Base-by-base conservation (phyloP, 2,329 filamentous ascomycete species). In the Colletotrichum incanum region DNA sequence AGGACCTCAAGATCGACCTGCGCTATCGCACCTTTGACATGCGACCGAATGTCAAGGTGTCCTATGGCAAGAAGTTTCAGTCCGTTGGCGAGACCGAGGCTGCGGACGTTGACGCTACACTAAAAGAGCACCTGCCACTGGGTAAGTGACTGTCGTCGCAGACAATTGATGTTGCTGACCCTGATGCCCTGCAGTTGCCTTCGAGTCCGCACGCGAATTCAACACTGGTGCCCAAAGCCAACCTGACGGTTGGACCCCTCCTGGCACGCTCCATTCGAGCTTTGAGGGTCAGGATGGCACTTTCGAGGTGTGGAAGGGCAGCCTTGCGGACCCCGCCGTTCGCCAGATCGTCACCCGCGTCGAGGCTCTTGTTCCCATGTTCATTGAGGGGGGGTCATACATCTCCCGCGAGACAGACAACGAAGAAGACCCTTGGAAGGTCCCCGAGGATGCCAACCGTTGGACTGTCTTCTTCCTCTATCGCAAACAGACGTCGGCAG, bases 401-500 rank as follows among this genome's bases (percentile, higher is more conserved):
- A 91, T 98, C 56, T 89, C 84, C 12, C 78, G 84, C 45, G 80
- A 85, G 39, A 77, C 76, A 1, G 81, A 86, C 5, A 82, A 82
- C 5, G 81, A 85, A 2, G 82, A 86, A 2, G 72, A 75, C 26
- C 68, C 73, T 8, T 75, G 72, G 72, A 75, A 73, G 55, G 34
- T 45, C 3, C 72, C 72, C n/a, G 72, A 69, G 14, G 93, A 95
- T 73, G 92, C 91, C 26, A 90, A 95, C 73, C 90, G 96, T 77
- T 99, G 96, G 96, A 95, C 93, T 0, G 84, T 98, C n/a, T 98
- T 95, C 83, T 91, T 98, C 76, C 86, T 98, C 67, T 96, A 93
- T 81, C 89, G 92, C 76, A 93, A 93, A 79, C 89, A 89, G 73
- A 83, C 83, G 5, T 76, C 78, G 2, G 65, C 81, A 2, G 77